Conservation (phyloP, 352 stramenopile species). For the Pythium scleroteichum region DNA sequence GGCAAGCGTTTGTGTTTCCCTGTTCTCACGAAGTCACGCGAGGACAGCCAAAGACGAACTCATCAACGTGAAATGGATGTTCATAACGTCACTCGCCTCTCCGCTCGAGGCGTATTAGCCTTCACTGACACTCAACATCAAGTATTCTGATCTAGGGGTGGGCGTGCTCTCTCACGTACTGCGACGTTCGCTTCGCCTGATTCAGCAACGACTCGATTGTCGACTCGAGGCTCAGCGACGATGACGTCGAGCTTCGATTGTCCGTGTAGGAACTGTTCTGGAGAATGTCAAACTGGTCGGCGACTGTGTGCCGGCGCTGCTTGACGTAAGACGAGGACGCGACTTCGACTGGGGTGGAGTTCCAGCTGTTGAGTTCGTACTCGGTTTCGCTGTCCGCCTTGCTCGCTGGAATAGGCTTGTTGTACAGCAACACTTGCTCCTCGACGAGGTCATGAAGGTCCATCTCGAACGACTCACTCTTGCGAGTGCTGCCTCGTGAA, state of each 20-base stretch:
- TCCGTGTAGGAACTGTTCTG: slow-evolving; percentile 20
- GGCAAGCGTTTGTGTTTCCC: no score
- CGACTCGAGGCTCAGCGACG: slow-evolving; percentile 60
- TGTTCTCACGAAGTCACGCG: no score
- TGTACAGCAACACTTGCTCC: slow-evolving; percentile 36
- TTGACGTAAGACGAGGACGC: neutral
- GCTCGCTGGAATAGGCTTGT: slow-evolving; percentile 24
- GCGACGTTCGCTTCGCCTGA: slow-evolving; percentile 65
- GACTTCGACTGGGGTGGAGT: slow-evolving; percentile 9
- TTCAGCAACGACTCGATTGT: slow-evolving; percentile 76
- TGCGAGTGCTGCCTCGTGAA: slow-evolving; percentile 55
- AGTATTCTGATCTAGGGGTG: slow-evolving; percentile 14
- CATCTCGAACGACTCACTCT: slow-evolving; percentile 54
- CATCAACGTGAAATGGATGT: neutral
- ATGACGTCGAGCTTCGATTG: slow-evolving; percentile 41
- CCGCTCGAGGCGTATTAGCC: neutral
- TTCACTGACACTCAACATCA: slow-evolving; percentile 17
- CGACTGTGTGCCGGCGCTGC: slow-evolving; percentile 32
- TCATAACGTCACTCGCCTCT: slow-evolving; percentile 5
- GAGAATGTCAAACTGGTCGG: slow-evolving; percentile 46
- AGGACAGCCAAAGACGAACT: no score
- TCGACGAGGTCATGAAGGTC: slow-evolving; percentile 62
- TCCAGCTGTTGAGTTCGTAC: slow-evolving; percentile 25
- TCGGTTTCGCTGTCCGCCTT: slow-evolving; percentile 21
- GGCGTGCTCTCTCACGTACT: slow-evolving; percentile 26